Base-by-base conservation (phyloP, 2,329 filamentous ascomycete genomes). In the Intubia oerlemansii region DNA sequence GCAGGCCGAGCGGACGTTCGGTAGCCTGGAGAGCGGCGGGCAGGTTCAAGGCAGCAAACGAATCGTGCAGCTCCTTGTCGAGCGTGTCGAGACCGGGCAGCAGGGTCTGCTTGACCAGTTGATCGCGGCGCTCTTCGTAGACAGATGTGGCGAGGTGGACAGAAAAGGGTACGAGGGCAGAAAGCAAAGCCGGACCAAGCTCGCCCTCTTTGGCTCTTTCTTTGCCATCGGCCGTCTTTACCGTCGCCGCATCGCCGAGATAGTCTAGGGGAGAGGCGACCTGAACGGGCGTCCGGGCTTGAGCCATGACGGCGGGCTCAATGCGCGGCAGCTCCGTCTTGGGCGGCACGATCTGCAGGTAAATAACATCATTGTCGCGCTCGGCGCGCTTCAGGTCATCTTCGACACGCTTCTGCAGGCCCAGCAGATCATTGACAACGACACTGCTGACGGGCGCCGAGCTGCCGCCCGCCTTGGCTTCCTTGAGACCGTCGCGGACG, bases 321-420 rank as follows among this genome's bases (percentile, higher is more conserved):
- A 98, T 65, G 4, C 73, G 66, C 47, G 75, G 82, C 25, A 98
- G 61, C 43, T 93, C 84, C 4, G 80, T 69, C 42, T 93, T 93
- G 9, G 81, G 69, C 3, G 85, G 81, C 1, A 95, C 81, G 1
- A 76, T 63, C 7, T 16, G 28, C 17, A 95, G 56, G 46, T 93
- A 98, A 11, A 98, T 93, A 41, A 91, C 60, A 46, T 98, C 85
- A 39, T 98, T 98, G 44, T 98, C 88, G 48, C 80, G 90, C 47
- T 95, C 85, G 0, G 85, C 84, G 26, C 85, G 62, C 51, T 90
- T 92, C 38, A 98, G 44, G 39, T 93, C 82, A 40, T 92, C 84
- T 19, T 75, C 65, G 0, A 92, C 76, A 35, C 75, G 72, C 34
- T 61, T 73, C 53, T 90, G 92, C 33, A 98, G 51, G 0, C 71